Evolutionary conservation across 768 basidiomycete species (phyloP), one percentile per base, ranked within the genome.

Genomic region (Fistulinella prunicolor): DNA sequence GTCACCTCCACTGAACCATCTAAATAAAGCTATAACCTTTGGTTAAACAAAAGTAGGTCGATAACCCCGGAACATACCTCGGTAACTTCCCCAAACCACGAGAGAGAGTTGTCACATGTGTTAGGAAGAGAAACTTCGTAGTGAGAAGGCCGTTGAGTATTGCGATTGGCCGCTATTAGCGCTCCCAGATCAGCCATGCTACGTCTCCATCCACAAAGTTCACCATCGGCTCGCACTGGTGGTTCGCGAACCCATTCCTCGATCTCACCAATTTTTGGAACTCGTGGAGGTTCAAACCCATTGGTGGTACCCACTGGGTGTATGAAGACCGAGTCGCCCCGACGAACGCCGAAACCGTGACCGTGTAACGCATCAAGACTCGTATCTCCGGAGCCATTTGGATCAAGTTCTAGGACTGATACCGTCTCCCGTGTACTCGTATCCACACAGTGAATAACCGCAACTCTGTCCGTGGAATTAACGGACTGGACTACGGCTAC

Each of bases 71-170:
- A 41, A 51, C 81, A 42, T 68, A 82, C 92, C 64, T 77, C 79
- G 24, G 78, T 79, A 16, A 96, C 92, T 71, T 95, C 90, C 20
- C 94, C 94, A 46, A 89, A 82, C 94, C 94, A 97, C 38, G 74
- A 70, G 20, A 90, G 61, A 38, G 69, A 63, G 8, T 65, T 60
- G 56, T 76, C 75, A 43, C 65, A 69, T 26, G 52, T 53, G 22
- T 54, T 53, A 30, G 78, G 76, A 44, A 74, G 67, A 44, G 71
- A 65, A 14, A 85, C 75, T 34, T 58, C 63, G 19, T 69, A 67
- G 40, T 80, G 77, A 35, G 55, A 58, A 13, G 65, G 52, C 35
- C 62, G 63, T 40, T 71, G 74, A 10, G 70, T 58, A 23, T 68
- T 70, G 32, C 75, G 72, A 46, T 71, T 68, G 13, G 69, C 63